A percentile compares a stretch with the other conserved stretches of the same genome.
These are phyloP conservation scores for Rhodotorula sp. DNA, from an alignment of 1,284 basidiomycete genomes.

Conservation along the genomic window DNA sequence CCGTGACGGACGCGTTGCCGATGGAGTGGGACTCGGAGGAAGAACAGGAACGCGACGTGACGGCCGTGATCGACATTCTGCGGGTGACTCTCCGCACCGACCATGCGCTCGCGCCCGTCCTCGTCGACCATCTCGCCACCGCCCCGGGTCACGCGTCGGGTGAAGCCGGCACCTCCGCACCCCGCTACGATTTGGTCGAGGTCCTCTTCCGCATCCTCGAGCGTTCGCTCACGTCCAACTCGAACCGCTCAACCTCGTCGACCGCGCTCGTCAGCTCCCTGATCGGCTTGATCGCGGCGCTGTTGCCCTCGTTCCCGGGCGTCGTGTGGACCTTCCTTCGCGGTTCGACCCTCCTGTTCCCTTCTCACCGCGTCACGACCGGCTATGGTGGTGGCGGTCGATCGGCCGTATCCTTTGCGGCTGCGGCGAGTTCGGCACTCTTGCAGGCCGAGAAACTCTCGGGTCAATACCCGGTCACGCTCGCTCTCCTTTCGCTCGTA, in stretches of 20 bases:
- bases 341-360: constrained; percentile 71
- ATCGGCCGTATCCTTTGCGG: constrained; percentile 50
- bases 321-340: constrained; percentile 82
- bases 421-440: constrained; percentile 47
- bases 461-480: constrained; percentile 74
- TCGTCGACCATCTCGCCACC: constrained; percentile 61
- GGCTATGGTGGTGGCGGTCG: not conserved
- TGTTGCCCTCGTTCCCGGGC: constrained; percentile 70
- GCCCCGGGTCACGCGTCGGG: not conserved
- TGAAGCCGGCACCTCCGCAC: constrained; percentile 45
- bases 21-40: constrained; percentile 65
- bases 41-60: constrained; percentile 63
- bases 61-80: constrained; percentile 73
- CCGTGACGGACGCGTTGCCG: constrained; percentile 27
- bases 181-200: constrained; percentile 68
- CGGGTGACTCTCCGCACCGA: constrained; percentile 70
- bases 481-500: constrained; percentile 71
- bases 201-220: constrained; percentile 79
- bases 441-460: constrained; percentile 67
- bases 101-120: constrained; percentile 60
- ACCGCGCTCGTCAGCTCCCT: constrained; percentile 72
- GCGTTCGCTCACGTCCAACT: constrained; percentile 62
- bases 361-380: constrained; percentile 46
- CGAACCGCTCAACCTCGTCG: constrained; percentile 55
- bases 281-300: constrained; percentile 71